Conservation (phyloP, 2,329 filamentous ascomycete genomes). For the Pseudovirgaria hyperparasitica region DNA sequence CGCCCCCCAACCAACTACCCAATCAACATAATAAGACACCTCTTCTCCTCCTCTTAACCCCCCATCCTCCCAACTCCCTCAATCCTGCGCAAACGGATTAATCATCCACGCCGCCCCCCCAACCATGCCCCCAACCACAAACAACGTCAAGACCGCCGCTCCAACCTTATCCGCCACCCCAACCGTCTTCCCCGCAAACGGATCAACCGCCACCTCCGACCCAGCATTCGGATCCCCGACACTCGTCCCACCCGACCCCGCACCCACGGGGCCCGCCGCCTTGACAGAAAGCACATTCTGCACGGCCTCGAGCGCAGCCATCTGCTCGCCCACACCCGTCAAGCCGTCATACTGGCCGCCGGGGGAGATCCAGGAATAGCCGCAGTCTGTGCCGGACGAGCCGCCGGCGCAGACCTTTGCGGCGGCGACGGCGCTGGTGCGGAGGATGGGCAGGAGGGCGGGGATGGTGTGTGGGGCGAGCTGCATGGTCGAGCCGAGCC, state of each 20-base stretch:
- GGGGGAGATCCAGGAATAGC: conserved; percentile 45
- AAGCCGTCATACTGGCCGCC: conserved; percentile 41
- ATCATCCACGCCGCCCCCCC: no score
- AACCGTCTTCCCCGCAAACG: no score
- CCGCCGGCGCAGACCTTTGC: conserved; percentile 45
- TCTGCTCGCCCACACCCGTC: conserved; percentile 56
- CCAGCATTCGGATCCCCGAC: conserved; percentile 32
- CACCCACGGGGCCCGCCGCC: conserved; percentile 22
- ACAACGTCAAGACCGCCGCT: conserved; percentile 4
- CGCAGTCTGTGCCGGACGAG: conserved; percentile 40
- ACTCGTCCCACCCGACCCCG: conserved; percentile 46
- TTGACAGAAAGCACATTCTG: conserved; percentile 44
- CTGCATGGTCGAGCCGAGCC: conserved; percentile 46
- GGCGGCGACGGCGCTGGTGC: conserved; percentile 42
- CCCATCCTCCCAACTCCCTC: no score
- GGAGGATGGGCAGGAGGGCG: conserved; percentile 37
- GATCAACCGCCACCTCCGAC: conserved; percentile 6
- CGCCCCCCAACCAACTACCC: no score
- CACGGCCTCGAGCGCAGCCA: conserved; percentile 54
- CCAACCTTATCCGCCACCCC: conserved; percentile 1
- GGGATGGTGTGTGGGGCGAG: conserved; percentile 42
- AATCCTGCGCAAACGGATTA: no score
- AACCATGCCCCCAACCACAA: conserved; percentile 2
- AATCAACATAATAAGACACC: no score
- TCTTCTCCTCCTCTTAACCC: no score